Conservation (phyloP, 2,329 filamentous ascomycete genomes). For the Fusarium sp. region DNA sequence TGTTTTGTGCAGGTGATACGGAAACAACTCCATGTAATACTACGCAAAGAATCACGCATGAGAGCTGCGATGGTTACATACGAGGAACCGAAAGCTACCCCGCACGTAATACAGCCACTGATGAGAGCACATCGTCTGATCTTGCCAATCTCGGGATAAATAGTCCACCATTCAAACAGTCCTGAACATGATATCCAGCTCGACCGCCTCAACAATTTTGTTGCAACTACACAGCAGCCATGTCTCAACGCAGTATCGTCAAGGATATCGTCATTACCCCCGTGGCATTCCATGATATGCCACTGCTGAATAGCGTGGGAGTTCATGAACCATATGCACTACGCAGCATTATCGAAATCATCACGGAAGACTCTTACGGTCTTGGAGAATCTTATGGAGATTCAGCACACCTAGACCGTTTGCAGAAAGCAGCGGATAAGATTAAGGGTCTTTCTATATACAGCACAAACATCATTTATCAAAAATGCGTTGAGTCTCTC, state of each 20-base stretch:
- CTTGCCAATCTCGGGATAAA: slow-evolving; percentile 18
- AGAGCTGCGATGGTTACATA: slow-evolving; percentile 1
- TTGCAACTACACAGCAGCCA: slow-evolving; percentile 23
- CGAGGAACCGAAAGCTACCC: slow-evolving; percentile 4
- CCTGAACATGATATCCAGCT: background rate
- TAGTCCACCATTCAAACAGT: slow-evolving; percentile 36
- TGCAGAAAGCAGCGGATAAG: slow-evolving; percentile 49
- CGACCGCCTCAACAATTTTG: background rate
- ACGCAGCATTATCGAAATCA: slow-evolving; percentile 56
- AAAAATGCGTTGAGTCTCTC: slow-evolving; percentile 80
- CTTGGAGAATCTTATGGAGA: slow-evolving; percentile 58
- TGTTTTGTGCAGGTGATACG: slow-evolving; percentile 10
- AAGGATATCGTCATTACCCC: slow-evolving; percentile 56
- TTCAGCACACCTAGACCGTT: slow-evolving; percentile 51
- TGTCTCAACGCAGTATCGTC: slow-evolving; percentile 49
- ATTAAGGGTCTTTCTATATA: slow-evolving; percentile 50
- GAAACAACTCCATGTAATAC: slow-evolving; percentile 15
- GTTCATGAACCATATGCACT: slow-evolving; percentile 58
- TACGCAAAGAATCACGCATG: slow-evolving; percentile 1
- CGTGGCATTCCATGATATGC: slow-evolving; percentile 60
- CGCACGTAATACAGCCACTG: slow-evolving; percentile 1
- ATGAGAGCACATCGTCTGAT: background rate
- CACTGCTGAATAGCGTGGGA: slow-evolving; percentile 57
- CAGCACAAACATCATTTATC: slow-evolving; percentile 86
- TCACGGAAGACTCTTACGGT: slow-evolving; percentile 52